Evolutionary conservation across 1,284 basidiomycete species (phyloP).

Genomic region (Termitomyces sp.): DNA sequence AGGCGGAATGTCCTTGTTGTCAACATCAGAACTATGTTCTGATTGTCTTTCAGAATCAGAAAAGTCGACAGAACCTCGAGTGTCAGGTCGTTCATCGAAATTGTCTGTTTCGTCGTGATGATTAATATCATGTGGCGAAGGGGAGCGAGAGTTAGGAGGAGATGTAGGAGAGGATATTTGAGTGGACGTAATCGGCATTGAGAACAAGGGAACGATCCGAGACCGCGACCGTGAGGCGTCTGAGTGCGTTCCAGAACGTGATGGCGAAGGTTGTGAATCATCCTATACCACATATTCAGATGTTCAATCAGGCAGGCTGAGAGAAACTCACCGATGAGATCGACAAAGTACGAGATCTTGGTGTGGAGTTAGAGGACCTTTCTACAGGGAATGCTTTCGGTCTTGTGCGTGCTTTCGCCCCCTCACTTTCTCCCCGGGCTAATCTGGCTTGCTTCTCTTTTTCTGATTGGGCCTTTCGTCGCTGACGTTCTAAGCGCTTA

Average conservation of each 20-base stretch:
- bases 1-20: not conserved
- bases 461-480: conserved; percentile 15
- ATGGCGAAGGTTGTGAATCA: not conserved
- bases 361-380: not conserved
- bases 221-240: not conserved
- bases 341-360: not conserved
- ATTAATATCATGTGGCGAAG: not conserved
- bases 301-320: not conserved
- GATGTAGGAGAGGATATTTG: not conserved
- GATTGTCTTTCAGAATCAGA: not conserved
- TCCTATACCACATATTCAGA: not conserved
- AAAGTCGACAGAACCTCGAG: not conserved
- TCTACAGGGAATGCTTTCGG: conserved; percentile 29
- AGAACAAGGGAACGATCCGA: not conserved
- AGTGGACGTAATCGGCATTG: not conserved
- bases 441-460: conserved; percentile 17
- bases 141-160: not conserved
- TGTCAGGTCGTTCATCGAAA: not conserved
- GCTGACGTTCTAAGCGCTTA: conserved; percentile 18
- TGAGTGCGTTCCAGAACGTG: not conserved
- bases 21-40: not conserved
- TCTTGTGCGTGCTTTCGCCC: conserved; percentile 19
- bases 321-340: not conserved
- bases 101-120: not conserved
- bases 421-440: conserved; percentile 9